phyloP scores from a whole-genome alignment of 2,329 filamentous ascomycete species.

The Lachnellula willkommii region DNA sequence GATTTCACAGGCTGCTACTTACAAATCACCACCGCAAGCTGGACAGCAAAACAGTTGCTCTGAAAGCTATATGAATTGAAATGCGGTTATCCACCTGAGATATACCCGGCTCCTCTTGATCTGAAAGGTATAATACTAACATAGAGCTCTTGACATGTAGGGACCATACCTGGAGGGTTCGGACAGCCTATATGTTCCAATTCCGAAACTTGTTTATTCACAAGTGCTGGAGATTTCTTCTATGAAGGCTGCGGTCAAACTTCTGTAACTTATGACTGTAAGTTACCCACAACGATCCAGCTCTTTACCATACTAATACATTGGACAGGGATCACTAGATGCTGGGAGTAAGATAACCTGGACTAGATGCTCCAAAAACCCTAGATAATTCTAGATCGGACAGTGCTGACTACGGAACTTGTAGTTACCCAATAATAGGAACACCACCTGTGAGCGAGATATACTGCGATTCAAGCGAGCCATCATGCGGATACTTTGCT shows the following conservation, averaged over 20 bases:
- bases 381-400: neutral
- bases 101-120: no score
- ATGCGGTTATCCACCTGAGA: no score
- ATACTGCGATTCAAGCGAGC: slow-evolving; percentile 12
- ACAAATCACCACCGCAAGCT: no score
- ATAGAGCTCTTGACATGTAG: no score
- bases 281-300: neutral
- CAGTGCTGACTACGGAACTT: slow-evolving; percentile 18
- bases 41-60: no score
- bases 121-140: no score
- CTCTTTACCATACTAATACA: neutral
- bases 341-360: no score
- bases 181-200: slow-evolving; percentile 18
- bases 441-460: slow-evolving; percentile 12
- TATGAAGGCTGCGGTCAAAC: slow-evolving; percentile 24
- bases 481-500: slow-evolving; percentile 22
- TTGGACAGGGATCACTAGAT: neutral
- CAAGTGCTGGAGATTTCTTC: slow-evolving; percentile 9
- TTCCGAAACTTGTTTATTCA: slow-evolving; percentile 22
- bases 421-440: neutral
- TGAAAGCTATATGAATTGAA: no score
- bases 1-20: no score
- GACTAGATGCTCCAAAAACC: no score
- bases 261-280: slow-evolving; percentile 17
- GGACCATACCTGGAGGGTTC: slow-evolving; percentile 20